Evolutionary conservation across 2,329 filamentous ascomycete species (phyloP), one percentile per base, ranked within the genome.

Genomic region (Trichoderma atroviride): DNA sequence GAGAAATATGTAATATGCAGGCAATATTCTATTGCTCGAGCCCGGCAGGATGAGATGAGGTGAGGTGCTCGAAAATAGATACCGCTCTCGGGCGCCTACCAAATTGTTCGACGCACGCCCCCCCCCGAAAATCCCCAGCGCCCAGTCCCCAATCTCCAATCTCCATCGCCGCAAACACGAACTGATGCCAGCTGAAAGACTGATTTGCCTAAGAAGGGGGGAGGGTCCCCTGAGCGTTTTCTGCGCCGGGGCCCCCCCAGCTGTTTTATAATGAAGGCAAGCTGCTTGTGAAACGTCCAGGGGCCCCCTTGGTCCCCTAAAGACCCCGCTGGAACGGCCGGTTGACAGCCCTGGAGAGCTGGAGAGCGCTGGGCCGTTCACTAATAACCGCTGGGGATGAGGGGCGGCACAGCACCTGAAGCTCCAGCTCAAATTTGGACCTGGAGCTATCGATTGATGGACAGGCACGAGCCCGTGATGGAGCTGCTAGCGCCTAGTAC

Each of bases 221-320:
- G 52, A 29, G 52, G 52, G 24, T 43, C 24, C 61, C 50, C 43
- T 68, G 37, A 67, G 47, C 11, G 7, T n/a, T 50, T 22, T 24
- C 22, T 37, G 33, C 50, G 47, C 61, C 50, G 40, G 61, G n/a
- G n/a, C n/a, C 47, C 27, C 27, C 47, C 52, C 62, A 37, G 52
- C 62, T 65, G 53, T 65, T 65, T 65, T 65, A 56, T 63, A 63
- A 63, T 63, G 60, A 63, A 50, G 60, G 50, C 47, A 53, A 19
- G 60, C 31, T 24, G 47, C 60, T 33, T 40, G 60, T 63, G 60
- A 63, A 63, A 63, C 60, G 47, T 24, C 19, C 59, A 62, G 59
- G 27, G 50, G 10, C 55, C 53, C 27, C 56, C 31, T 24, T 16
- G 29, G 29, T 22, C 33, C 40, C 40, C 64, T 55, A 35, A 67